Evolutionary conservation across 768 basidiomycete species (phyloP).

Genomic region (Boletus subparvulus): DNA sequence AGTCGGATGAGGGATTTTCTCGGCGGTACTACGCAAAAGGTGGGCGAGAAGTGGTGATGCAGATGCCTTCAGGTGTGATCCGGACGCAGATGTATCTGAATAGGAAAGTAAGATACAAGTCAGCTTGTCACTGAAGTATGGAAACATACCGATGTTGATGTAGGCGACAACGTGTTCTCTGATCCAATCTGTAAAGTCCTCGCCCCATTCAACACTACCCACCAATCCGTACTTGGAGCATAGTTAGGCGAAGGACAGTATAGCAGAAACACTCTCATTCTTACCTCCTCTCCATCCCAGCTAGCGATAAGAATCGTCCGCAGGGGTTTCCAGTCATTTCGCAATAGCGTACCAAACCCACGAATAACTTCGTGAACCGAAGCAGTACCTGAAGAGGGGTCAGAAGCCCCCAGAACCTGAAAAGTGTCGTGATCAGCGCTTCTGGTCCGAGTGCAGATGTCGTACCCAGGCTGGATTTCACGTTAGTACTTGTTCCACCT

Average conservation of each 20-base stretch:
- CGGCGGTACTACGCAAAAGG: constrained; percentile 64
- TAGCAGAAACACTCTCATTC: constrained; percentile 11
- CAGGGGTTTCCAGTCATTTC: constrained; percentile 65
- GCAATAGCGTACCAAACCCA: constrained; percentile 50
- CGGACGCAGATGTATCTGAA: constrained; percentile 54
- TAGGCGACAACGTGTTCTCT: constrained; percentile 82
- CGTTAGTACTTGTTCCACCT: constrained; percentile 6
- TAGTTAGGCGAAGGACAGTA: neutral
- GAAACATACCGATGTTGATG: constrained; percentile 65
- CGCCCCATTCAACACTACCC: constrained; percentile 92
- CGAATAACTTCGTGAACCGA: constrained; percentile 55
- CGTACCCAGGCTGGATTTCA: constrained; percentile 25
- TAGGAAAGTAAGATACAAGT: constrained; percentile 27
- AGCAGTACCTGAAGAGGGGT: constrained; percentile 58
- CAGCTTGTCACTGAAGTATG: constrained; percentile 29
- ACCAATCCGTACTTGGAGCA: constrained; percentile 58
- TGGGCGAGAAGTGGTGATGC: constrained; percentile 85
- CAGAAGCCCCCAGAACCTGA: constrained; percentile 51
- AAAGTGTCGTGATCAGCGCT: constrained; percentile 1
- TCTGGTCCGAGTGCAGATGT: neutral
- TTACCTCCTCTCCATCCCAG: constrained; percentile 77
- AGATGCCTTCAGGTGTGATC: constrained; percentile 47
- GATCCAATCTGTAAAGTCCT: constrained; percentile 86
- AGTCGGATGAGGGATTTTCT: constrained; percentile 74
- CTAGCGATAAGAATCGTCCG: constrained; percentile 73